Conservation (phyloP, 2,329 filamentous ascomycete genomes). For the Diaporthe citrichinensis region DNA sequence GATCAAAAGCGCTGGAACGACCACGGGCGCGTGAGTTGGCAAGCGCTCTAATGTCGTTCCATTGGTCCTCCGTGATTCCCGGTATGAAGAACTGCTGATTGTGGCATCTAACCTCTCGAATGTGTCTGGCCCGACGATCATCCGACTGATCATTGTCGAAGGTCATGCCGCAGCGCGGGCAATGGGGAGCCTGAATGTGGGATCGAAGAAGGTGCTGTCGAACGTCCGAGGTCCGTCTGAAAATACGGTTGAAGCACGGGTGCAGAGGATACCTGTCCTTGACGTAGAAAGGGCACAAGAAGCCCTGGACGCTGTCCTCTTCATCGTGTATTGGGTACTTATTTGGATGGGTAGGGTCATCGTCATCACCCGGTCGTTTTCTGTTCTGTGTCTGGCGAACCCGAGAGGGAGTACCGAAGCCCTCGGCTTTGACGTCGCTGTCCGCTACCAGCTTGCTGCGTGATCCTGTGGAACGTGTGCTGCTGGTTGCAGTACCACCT, state of each 20-base stretch:
- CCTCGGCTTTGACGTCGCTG: too few species aligned
- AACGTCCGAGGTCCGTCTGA: neutral
- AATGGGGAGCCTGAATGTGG: neutral
- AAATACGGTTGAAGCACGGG: neutral
- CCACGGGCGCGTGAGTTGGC: too few species aligned
- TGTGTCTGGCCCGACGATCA: neutral
- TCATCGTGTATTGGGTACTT: neutral
- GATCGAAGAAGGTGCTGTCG: neutral
- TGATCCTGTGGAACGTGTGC: too few species aligned
- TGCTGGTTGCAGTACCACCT: too few species aligned
- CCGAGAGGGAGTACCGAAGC: neutral
- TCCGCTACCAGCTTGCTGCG: neutral
- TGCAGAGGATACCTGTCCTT: neutral
- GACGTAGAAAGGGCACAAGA: neutral
- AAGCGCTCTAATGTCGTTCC: too few species aligned
- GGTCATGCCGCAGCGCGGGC: neutral
- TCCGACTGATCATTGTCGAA: neutral
- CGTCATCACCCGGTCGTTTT: neutral
- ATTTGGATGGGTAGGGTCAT: neutral
- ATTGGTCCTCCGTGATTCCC: neutral
- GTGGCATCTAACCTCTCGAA: neutral
- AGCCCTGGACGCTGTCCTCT: neutral
- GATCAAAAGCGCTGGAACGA: neutral
- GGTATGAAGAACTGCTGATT: neutral
- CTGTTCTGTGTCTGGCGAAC: rapidly evolving